Percentiles rank a stretch among this genome's conserved stretches.
These are phyloP conservation scores for Alternaria postmessia DNA, from an alignment of 2,329 filamentous ascomycete genomes.

Conservation along the genomic window DNA sequence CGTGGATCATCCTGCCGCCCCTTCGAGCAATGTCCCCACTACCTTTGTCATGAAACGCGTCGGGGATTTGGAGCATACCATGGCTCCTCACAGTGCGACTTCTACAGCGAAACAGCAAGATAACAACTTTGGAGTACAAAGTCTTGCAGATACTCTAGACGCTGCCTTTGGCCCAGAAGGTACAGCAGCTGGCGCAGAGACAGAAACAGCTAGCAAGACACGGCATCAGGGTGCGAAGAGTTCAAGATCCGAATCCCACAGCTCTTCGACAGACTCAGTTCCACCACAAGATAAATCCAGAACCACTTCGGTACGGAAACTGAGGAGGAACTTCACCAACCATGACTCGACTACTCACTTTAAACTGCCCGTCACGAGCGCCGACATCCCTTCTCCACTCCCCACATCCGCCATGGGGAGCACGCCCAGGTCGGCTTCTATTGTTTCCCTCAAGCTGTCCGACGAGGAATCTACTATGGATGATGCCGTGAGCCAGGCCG, in stretches of 20 bases:
- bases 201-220: conserved; percentile 33
- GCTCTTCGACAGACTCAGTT: conserved; percentile 27
- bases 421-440: conserved; percentile 67
- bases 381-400: conserved; percentile 51
- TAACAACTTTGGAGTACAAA: conserved; percentile 65
- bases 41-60: conserved; percentile 68
- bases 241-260: conserved; percentile 31
- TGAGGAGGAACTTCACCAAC: conserved; percentile 34
- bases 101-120: conserved; percentile 41
- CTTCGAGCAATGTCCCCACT: conserved; percentile 55
- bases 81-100: conserved; percentile 32
- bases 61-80: conserved; percentile 56
- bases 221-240: conserved; percentile 44
- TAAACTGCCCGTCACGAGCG: conserved; percentile 29
- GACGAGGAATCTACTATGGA: conserved; percentile 65
- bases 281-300: conserved; percentile 31
- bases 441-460: conserved; percentile 66
- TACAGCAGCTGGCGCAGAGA: conserved; percentile 31
- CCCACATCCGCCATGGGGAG: conserved; percentile 62
- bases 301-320: conserved; percentile 28
- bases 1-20: conserved; percentile 41
- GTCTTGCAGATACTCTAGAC: conserved; percentile 62
- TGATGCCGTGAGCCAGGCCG: conserved; percentile 63
- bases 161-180: conserved; percentile 50
- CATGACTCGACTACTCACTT: conserved; percentile 33